These are phyloP conservation scores for Eucalyptus tenuipes DNA, from an alignment of 345 rosid species.

Conservation along the genomic window DNA sequence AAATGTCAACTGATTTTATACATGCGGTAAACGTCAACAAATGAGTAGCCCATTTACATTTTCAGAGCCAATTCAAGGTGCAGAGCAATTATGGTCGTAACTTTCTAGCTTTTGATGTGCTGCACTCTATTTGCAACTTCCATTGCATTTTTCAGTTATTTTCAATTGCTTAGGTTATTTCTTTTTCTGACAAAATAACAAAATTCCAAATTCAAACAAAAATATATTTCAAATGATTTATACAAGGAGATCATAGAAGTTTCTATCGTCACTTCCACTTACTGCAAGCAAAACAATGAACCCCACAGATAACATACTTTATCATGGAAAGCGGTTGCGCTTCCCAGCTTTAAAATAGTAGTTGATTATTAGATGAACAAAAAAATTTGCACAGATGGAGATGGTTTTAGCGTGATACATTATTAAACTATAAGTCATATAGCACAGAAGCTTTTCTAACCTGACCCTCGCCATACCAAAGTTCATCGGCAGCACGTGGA, in stretches of 20 bases:
- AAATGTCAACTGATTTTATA: not conserved
- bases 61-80: not conserved
- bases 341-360: not conserved
- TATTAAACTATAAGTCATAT: not conserved
- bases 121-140: not conserved
- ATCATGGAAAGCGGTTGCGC: not conserved
- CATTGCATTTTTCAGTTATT: not conserved
- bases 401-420: not conserved
- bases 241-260: not conserved
- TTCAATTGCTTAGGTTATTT: not conserved
- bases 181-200: not conserved
- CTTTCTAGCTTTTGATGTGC: not conserved
- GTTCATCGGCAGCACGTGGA: conserved; percentile 97
- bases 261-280: not conserved
- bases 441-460: conserved; percentile 21
- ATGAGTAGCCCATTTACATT: not conserved
- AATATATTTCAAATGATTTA: not conserved
- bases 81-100: not conserved
- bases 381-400: not conserved
- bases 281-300: not conserved
- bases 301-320: not conserved
- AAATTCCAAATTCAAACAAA: not conserved
- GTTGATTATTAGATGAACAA: not conserved
- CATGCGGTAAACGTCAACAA: not conserved
- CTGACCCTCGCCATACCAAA: conserved; percentile 79